phyloP scores from a whole-genome alignment of 1,284 basidiomycete species.

The Malassezia brasiliensis region DNA sequence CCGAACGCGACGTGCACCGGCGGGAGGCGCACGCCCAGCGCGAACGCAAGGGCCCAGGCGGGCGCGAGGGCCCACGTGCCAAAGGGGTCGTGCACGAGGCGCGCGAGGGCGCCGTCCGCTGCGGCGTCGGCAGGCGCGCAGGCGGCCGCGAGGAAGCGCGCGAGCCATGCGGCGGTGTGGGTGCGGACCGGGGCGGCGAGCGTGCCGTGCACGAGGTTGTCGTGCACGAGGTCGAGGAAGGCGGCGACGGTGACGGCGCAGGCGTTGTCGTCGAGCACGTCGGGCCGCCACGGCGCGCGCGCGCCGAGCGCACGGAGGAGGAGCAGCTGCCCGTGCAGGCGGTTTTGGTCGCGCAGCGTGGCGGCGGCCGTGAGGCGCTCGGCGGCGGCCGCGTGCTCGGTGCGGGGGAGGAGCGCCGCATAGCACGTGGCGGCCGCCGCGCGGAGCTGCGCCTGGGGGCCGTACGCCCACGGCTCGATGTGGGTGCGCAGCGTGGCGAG shows the following conservation, averaged over 20 bases:
- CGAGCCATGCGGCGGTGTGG: too few relatives aligned
- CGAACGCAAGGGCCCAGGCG: neutral
- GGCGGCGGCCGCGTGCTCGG: slow-evolving; percentile 5
- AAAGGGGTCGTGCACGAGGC: neutral
- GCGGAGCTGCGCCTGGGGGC: slow-evolving; percentile 33
- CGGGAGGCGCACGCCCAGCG: too few relatives aligned
- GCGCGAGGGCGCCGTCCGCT: neutral
- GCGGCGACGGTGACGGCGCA: slow-evolving; percentile 28
- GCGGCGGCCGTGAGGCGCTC: slow-evolving; percentile 6
- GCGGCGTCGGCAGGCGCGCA: too few relatives aligned
- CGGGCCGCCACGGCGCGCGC: slow-evolving; percentile 10
- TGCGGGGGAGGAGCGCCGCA: slow-evolving; percentile 20
- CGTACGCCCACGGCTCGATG: slow-evolving; percentile 22
- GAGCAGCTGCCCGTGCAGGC: slow-evolving; percentile 29
- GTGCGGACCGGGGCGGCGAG: neutral
- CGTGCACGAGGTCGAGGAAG: slow-evolving; percentile 21
- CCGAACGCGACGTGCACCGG: too few relatives aligned
- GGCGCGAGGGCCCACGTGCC: neutral
- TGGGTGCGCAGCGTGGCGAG: slow-evolving; percentile 3
- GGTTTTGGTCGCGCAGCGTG: slow-evolving; percentile 24
- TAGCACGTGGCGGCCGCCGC: slow-evolving; percentile 25
- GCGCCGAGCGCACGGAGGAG: slow-evolving; percentile 2
- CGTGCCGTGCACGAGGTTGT: neutral
- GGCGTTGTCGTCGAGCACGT: slow-evolving; percentile 21
- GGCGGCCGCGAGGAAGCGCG: neutral